Evolutionary conservation across 257 asterid species (phyloP), one percentile per base, ranked within the genome.

Genomic region (Ilex aquifolium): DNA sequence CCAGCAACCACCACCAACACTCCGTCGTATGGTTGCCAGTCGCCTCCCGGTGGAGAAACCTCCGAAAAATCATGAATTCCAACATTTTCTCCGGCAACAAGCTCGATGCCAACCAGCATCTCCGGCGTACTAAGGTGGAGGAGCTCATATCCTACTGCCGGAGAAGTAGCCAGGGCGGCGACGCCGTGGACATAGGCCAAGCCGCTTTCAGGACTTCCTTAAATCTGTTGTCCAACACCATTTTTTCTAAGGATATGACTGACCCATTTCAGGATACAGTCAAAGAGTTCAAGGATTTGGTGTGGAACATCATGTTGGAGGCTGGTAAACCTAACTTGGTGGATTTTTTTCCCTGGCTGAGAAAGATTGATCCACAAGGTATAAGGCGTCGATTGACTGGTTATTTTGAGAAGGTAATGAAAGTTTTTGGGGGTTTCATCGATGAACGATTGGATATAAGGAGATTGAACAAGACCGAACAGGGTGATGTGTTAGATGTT

Each of bases 211-310:
- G 71, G n/a, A 82, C 84, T 40, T 64, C 80, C 61, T 21, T 82
- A 72, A 85, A 83, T 67, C 56, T 80, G 57, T 32, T 88, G 46
- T 81, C 89, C 6, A 69, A 77, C n/a, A 71, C 84, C 2, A 73
- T 88, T 52, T 85, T 83, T 46, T 85, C 95, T 2, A 56, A 61
- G 80, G 90, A 85, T 15, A 65, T 88, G 32, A 83, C 82, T 3
- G 69, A 63, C 49, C 76, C 77, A 11, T 57, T 46, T 10, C 70
- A 88, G 27, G 87, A 71, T 61, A 72, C 88, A 7, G 72, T 72
- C 14, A 76, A 77, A 51, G 93, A 87, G 66, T 69, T 82, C 62
- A 77, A 71, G 85, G 87, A 83, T 3, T 56, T 76, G 50, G 69
- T 82, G 12, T 62, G 72, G 76, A 76, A 70, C 2, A 62, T 83